These are phyloP conservation scores for Lentinula sp. DNA, from an alignment of 768 basidiomycete genomes.

Conservation along the genomic window DNA sequence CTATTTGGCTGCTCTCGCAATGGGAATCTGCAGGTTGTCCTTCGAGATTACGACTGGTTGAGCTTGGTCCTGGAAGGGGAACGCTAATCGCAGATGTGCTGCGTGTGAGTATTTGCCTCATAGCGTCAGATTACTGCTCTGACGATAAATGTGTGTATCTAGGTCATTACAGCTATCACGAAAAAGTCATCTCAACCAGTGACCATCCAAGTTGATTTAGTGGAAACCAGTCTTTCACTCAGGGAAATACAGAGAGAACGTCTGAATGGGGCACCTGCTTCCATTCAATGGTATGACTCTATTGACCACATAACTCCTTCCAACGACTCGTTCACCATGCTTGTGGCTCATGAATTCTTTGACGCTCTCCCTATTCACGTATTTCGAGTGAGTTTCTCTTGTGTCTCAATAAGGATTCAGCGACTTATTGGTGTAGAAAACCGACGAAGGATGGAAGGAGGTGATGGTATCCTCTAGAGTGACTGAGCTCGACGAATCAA, in stretches of 20 bases:
- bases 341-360: constrained; percentile 96
- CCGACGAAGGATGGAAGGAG: constrained; percentile 77
- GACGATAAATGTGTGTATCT: not conserved
- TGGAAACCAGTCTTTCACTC: constrained; percentile 76
- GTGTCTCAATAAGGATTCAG: not conserved
- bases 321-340: constrained; percentile 62
- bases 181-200: not conserved
- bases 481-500: constrained; percentile 17
- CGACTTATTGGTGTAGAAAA: constrained; percentile 47
- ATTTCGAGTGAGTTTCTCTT: constrained; percentile 54
- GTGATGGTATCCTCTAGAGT: constrained; percentile 48
- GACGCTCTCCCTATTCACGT: constrained; percentile 93
- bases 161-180: not conserved
- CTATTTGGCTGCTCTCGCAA: constrained; percentile 77
- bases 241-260: constrained; percentile 53
- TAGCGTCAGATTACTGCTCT: not conserved
- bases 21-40: constrained; percentile 54
- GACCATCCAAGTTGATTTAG: constrained; percentile 55
- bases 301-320: constrained; percentile 58
- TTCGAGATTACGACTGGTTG: constrained; percentile 62
- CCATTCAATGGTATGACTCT: constrained; percentile 66
- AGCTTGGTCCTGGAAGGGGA: constrained; percentile 91
- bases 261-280: constrained; percentile 27
- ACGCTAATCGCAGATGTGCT: constrained; percentile 89
- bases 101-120: constrained; percentile 45